Conservation (phyloP, 1,139 yeast genomes). For the Ogataea hybrid region DNA sequence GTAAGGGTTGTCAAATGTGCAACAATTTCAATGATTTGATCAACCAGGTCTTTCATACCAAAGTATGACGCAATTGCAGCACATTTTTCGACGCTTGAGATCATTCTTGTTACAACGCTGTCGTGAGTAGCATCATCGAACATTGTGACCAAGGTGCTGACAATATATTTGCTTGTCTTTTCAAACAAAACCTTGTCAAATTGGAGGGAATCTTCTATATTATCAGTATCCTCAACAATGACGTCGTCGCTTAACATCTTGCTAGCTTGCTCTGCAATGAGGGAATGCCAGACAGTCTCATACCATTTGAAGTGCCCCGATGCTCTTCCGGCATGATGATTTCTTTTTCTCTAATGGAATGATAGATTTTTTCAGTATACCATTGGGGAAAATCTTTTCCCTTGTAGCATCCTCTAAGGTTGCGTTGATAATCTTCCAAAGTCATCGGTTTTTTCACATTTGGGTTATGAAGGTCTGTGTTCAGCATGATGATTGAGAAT, state of each 20-base stretch:
- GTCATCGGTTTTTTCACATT: conserved; percentile 87
- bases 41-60: conserved; percentile 55
- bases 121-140: conserved; percentile 91
- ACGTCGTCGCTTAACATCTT: conserved; percentile 26
- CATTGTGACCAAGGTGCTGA: conserved; percentile 69
- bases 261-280: conserved; percentile 54
- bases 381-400: conserved; percentile 79
- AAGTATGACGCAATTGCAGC: conserved; percentile 72
- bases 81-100: conserved; percentile 84
- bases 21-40: conserved; percentile 60
- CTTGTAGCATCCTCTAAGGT: conserved; percentile 77
- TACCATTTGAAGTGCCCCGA: conserved; percentile 79
- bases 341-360: conserved; percentile 79
- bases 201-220: conserved; percentile 34
- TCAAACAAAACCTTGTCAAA: conserved; percentile 74
- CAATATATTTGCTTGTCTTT: conserved; percentile 56
- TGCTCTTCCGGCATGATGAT: conserved; percentile 98
- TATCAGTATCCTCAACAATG: conserved; percentile 28
- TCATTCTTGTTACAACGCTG: conserved; percentile 79
- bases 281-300: conserved; percentile 89
- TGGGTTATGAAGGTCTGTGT: conserved; percentile 78
- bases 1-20: conserved; percentile 62
- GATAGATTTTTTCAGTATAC: conserved; percentile 79
- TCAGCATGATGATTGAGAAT: conserved; percentile 73
- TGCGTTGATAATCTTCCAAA: conserved; percentile 73